Evolutionary conservation across 768 basidiomycete genomes (phyloP), one percentile per base, ranked within the genome.

Genomic region (Lactifluus echinatus): DNA sequence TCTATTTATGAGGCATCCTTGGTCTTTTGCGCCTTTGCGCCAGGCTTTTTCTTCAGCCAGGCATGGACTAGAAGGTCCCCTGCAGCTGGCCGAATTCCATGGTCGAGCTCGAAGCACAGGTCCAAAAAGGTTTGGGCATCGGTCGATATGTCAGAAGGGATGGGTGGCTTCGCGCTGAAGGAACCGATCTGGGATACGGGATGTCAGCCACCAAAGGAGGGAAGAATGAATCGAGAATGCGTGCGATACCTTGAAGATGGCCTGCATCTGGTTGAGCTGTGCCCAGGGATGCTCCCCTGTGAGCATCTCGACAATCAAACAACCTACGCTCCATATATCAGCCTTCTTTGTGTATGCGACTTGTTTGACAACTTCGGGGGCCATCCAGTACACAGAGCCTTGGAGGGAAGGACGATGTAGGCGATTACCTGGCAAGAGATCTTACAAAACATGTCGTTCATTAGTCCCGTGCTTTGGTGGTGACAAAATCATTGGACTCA

Each of bases 321-420:
- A 95, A 1, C 93, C 93, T 1, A 97, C 86, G 68, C 89, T 91
- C 94, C 94, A 97, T 53, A 96, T 94, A 69, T 96, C 94, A 6
- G 93, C 93, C 67, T 94, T 94, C 59, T 77, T 79, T 10, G 93
- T 94, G 67, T 96, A 91, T 0, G 84, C 81, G 24, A 85, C 93
- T 73, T 99, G 96, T 67, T 94, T 94, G 57, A 98, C 96, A 19
- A 97, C 93, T 71, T 97, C 95, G 0, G 95, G 95, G 0, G 95
- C 95, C 95, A 98, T 97, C 95, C 95, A 98, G 72, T 96, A 98
- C 11, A 97, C 94, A 1, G 93, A 96, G 2, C 96, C 96, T 70
- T 98, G 96, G 5, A 98, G 74, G 1, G 96, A 98, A 4, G 93
- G 90, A 7, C 96, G 79, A 68, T 97, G 87, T 43, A 84, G 79